Percentiles rank a stretch among this genome's conserved stretches.
These are phyloP conservation scores for Dalbergia oliveri DNA, from an alignment of 306 rosid species.

Conservation along the genomic window DNA sequence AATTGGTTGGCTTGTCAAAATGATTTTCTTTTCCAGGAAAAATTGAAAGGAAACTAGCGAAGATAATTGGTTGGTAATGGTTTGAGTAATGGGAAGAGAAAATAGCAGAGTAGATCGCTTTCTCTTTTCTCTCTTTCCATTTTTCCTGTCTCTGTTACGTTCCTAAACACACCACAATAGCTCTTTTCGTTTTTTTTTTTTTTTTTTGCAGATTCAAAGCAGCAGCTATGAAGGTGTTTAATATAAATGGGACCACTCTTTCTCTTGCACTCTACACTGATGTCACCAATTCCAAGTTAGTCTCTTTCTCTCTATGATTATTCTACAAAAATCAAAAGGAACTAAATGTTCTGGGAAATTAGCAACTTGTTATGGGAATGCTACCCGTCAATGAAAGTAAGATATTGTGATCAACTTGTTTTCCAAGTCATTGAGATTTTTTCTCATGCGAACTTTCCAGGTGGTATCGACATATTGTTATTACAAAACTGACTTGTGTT, in stretches of 20 bases:
- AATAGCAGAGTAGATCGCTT: background rate
- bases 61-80: background rate
- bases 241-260: constrained; percentile 63
- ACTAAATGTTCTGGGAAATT: background rate
- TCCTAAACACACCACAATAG: background rate
- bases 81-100: constrained; percentile 14
- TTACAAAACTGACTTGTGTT: too few species aligned
- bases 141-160: constrained; percentile 6
- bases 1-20: background rate
- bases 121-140: background rate
- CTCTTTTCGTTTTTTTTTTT: background rate
- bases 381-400: constrained; percentile 9
- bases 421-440: background rate
- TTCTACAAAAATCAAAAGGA: background rate
- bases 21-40: background rate
- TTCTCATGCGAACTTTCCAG: constrained; percentile 1
- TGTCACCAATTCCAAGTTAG: constrained; percentile 83
- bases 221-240: constrained; percentile 69
- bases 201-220: constrained; percentile 39
- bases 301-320: constrained; percentile 29
- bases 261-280: constrained; percentile 73
- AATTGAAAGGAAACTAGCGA: constrained; percentile 11
- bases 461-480: background rate
- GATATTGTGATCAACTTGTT: background rate
- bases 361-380: background rate